Percentiles rank a stretch among this genome's conserved stretches.
Conservation (phyloP, 1,284 basidiomycete species). For the Fomitopsis palustris region DNA sequence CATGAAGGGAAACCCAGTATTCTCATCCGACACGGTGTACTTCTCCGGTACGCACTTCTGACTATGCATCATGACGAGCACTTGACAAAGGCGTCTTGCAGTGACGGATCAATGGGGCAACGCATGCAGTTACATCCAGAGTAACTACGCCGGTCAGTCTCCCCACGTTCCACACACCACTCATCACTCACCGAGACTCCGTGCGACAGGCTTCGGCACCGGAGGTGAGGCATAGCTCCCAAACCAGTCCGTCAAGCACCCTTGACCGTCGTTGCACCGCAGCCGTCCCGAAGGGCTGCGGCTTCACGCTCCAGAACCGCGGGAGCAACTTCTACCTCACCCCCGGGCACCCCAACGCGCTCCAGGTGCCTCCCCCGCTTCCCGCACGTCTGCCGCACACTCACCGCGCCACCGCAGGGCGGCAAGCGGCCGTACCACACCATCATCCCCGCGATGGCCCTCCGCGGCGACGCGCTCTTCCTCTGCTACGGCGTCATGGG, state of each 20-base stretch:
- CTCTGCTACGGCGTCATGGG: conserved; percentile 93
- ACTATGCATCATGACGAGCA: background rate
- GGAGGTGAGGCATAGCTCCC: conserved; percentile 43
- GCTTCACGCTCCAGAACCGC: conserved; percentile 95
- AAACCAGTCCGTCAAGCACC: background rate
- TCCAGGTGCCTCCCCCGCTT: conserved; percentile 43
- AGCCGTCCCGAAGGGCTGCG: conserved; percentile 90
- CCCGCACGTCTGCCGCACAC: no score
- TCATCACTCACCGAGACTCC: background rate
- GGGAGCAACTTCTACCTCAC: conserved; percentile 82
- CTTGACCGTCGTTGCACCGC: background rate
- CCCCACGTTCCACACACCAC: background rate
- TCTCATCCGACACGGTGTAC: conserved; percentile 91
- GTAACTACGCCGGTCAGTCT: conserved; percentile 76
- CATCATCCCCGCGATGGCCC: conserved; percentile 91
- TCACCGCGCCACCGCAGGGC: no score
- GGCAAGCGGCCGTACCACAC: conserved; percentile 94
- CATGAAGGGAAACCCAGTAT: conserved; percentile 68
- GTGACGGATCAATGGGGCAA: conserved; percentile 90
- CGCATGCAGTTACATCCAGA: conserved; percentile 93
- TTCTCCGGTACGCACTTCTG: conserved; percentile 59
- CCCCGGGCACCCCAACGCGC: conserved; percentile 81
- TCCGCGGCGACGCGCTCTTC: conserved; percentile 79
- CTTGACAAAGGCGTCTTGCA: conserved; percentile 22
- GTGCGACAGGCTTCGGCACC: conserved; percentile 64